Evolutionary conservation across 2,329 filamentous ascomycete species (phyloP), one percentile per base, ranked within the genome.

Genomic region (Diaporthe citrichinensis): DNA sequence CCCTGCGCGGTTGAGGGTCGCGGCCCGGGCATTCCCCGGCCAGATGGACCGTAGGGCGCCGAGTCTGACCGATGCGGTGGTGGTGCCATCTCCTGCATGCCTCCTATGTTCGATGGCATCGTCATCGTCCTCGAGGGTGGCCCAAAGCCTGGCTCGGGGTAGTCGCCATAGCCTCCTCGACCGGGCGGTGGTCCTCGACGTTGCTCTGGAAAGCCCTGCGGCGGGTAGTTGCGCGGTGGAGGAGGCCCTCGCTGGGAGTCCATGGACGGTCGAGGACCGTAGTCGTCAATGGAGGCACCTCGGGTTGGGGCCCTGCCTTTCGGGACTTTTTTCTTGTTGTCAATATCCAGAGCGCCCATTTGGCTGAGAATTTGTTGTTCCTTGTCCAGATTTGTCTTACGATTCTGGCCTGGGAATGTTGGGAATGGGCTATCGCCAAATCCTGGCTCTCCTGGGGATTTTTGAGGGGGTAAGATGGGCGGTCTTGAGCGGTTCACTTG

Each of bases 71-170:
- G 84, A 53, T 83, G 84, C 31, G 79, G 80, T 41, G 82, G 84
- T 44, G 81, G 80, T 28, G 81, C 81, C 17, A 77, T 81, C 67
- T 83, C 81, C 9, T 80, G 80, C 82, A 85, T 74, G 25, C 69
- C 85, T 46, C 85, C 83, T 78, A 85, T 83, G 73, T 89, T 86
- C 4, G 85, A 81, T 2, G 91, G 90, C 89, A 92, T 90, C 7
- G 91, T 93, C 87, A 89, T 90, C 74, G 90, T 92, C 78, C 91
- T 86, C n/a, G 84, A 80, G 12, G 89, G 89, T 2, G 88, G 87
- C 0, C 85, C 89, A 78, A 89, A 91, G 8, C 82, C 83, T 62
- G 86, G 84, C 25, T 86, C 84, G 12, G 81, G 80, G 77, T 84
- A 85, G 4, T 83, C 83, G 62, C 81, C 83, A 75, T 84, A 85